Percentiles rank a stretch among this genome's conserved stretches.
These are phyloP conservation scores for Fusarium acutatum DNA, from an alignment of 2,329 filamentous ascomycete genomes.

Conservation along the genomic window DNA sequence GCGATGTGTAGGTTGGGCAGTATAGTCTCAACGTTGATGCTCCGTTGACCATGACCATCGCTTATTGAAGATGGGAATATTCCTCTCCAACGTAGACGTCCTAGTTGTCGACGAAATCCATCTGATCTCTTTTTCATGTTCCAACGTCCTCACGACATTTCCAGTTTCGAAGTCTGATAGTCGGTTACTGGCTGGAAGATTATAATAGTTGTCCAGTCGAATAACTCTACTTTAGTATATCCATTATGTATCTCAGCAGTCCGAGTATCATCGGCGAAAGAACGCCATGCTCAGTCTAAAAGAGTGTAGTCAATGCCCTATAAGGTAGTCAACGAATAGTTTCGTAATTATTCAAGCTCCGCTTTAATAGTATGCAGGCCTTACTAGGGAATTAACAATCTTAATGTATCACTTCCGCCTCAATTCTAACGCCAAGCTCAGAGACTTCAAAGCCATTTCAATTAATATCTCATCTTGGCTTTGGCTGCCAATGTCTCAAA, in stretches of 20 bases:
- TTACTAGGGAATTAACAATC: not conserved
- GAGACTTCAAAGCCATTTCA: accelerated
- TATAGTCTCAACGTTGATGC: too few relatives aligned
- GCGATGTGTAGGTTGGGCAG: not conserved
- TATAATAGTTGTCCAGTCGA: not conserved
- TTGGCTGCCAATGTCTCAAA: not conserved
- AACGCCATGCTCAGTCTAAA: not conserved
- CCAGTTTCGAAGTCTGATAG: accelerated
- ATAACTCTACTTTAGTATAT: not conserved
- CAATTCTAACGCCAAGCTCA: not conserved
- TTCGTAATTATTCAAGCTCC: not conserved
- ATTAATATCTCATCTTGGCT: not conserved
- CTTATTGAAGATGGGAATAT: too few relatives aligned
- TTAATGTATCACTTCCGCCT: not conserved
- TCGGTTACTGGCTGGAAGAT: too few relatives aligned
- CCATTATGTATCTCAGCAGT: not conserved
- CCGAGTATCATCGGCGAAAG: not conserved
- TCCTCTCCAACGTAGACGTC: not conserved
- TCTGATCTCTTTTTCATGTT: not conserved
- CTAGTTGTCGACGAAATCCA: not conserved
- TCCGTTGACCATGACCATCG: accelerated
- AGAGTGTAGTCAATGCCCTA: not conserved
- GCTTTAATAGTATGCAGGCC: not conserved
- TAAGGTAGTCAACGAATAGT: too few relatives aligned
- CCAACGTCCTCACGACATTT: accelerated